These are phyloP conservation scores for Phytophthora nicotianae DNA, from an alignment of 352 stramenopile genomes.

Conservation along the genomic window DNA sequence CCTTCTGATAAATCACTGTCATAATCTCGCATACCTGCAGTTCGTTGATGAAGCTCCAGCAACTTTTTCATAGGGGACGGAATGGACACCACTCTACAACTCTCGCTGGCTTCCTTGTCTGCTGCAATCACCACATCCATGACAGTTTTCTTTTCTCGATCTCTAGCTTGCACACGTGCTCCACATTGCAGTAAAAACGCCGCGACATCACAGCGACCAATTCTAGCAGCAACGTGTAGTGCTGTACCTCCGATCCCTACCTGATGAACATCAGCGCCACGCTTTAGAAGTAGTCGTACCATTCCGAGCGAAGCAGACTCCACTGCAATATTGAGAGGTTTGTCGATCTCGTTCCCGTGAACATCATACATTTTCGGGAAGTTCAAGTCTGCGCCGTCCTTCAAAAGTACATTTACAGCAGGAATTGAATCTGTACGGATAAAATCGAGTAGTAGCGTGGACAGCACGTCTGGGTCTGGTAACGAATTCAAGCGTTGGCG, in stretches of 20 bases:
- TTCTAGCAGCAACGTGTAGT: slow-evolving; percentile 65
- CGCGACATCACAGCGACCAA: slow-evolving; percentile 73
- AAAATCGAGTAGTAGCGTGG: slow-evolving; percentile 73
- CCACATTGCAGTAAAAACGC: slow-evolving; percentile 82
- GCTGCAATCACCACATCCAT: slow-evolving; percentile 42
- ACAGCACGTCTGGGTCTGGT: slow-evolving; percentile 65
- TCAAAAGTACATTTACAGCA: slow-evolving; percentile 73
- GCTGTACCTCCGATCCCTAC: slow-evolving; percentile 56
- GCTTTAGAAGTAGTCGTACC: slow-evolving; percentile 80
- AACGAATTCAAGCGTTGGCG: slow-evolving; percentile 55
- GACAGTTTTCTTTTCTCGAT: slow-evolving; percentile 60
- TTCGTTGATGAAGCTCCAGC: slow-evolving; percentile 52
- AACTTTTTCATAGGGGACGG: slow-evolving; percentile 60
- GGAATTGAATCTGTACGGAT: slow-evolving; percentile 72
- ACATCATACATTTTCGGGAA: slow-evolving; percentile 53
- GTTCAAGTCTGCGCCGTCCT: slow-evolving; percentile 80
- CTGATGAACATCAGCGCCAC: slow-evolving; percentile 72
- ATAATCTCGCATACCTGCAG: slow-evolving; percentile 30
- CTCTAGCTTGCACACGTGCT: slow-evolving; percentile 54
- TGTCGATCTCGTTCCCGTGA: slow-evolving; percentile 61
- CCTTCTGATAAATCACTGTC: slow-evolving; percentile 62
- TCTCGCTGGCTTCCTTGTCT: slow-evolving; percentile 13
- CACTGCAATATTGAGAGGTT: slow-evolving; percentile 70
- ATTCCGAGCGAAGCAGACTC: slow-evolving; percentile 67
- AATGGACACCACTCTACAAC: slow-evolving; percentile 3